Evolutionary conservation across 108 stramenopile genomes (phyloP).

Genomic region (Chaetoceros tenuissimus): DNA sequence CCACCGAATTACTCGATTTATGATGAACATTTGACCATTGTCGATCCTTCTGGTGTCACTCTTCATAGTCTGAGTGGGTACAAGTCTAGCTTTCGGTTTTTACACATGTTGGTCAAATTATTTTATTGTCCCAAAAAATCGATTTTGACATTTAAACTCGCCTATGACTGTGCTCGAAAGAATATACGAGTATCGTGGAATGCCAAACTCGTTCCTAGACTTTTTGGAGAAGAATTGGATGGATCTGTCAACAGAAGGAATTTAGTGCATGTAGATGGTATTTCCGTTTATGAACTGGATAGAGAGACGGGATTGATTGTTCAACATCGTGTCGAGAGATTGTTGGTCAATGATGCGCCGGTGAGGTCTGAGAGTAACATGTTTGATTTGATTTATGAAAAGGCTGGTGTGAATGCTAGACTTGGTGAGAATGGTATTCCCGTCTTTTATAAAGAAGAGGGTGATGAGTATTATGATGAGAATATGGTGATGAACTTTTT

Average conservation of each 20-base stretch:
- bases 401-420: conserved; percentile 2
- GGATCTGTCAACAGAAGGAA: too few species aligned
- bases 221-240: conserved; percentile 52
- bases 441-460: background rate
- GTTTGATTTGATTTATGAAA: conserved; percentile 42
- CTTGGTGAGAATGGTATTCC: background rate
- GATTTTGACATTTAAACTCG: conserved; percentile 45
- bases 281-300: conserved; percentile 68
- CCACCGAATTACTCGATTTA: conserved; percentile 59
- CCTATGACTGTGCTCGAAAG: conserved; percentile 68
- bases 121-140: conserved; percentile 68
- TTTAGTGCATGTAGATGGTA: conserved; percentile 70
- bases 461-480: background rate
- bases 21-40: conserved; percentile 35
- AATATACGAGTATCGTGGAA: conserved; percentile 80
- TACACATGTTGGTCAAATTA: conserved; percentile 58
- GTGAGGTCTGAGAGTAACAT: conserved; percentile 52
- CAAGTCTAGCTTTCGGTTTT: conserved; percentile 43
- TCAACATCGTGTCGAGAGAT: conserved; percentile 61
- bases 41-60: conserved; percentile 70
- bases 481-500: background rate
- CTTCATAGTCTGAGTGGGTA: conserved; percentile 62
- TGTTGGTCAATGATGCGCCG: conserved; percentile 59
- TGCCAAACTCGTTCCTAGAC: conserved; percentile 65
- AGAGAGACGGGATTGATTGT: conserved; percentile 51